Evolutionary conservation across 768 basidiomycete species (phyloP).

Genomic region (Lanmaoa pseudosensibilis): DNA sequence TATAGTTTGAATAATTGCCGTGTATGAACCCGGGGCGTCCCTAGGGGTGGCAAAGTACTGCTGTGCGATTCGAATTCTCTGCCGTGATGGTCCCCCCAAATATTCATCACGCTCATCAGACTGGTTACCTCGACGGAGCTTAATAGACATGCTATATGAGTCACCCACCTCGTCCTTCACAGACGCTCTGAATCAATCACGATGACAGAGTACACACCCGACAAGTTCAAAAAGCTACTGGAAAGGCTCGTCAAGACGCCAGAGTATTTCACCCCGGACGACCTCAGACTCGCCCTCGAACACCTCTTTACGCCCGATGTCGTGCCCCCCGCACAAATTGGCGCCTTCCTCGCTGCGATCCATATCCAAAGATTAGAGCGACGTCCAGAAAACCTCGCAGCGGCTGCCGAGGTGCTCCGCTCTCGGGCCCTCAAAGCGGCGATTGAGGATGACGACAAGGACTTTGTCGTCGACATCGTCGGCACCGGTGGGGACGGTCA

Average conservation of each 20-base stretch:
- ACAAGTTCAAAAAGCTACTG: constrained; percentile 75
- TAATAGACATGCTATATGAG: background rate
- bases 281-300: constrained; percentile 71
- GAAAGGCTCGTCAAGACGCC: constrained; percentile 79
- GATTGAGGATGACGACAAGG: constrained; percentile 56
- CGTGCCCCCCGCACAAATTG: constrained; percentile 73
- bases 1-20: constrained; percentile 93
- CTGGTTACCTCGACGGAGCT: background rate
- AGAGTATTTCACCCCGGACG: constrained; percentile 75
- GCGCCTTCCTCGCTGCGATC: constrained; percentile 85
- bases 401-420: constrained; percentile 73
- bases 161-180: background rate
- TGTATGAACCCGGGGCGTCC: constrained; percentile 47
- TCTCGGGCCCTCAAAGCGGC: constrained; percentile 63
- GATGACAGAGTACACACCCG: constrained; percentile 36
- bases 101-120: background rate
- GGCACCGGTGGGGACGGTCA: constrained; percentile 80
- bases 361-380: constrained; percentile 79
- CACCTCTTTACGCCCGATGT: constrained; percentile 69
- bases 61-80: background rate
- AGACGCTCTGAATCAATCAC: background rate
- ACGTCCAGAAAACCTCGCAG: constrained; percentile 72
- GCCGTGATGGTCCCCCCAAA: background rate
- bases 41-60: too few species aligned
- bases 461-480: constrained; percentile 61